Conservation (phyloP, 768 basidiomycete species). For the Tephrocybe sp. region DNA sequence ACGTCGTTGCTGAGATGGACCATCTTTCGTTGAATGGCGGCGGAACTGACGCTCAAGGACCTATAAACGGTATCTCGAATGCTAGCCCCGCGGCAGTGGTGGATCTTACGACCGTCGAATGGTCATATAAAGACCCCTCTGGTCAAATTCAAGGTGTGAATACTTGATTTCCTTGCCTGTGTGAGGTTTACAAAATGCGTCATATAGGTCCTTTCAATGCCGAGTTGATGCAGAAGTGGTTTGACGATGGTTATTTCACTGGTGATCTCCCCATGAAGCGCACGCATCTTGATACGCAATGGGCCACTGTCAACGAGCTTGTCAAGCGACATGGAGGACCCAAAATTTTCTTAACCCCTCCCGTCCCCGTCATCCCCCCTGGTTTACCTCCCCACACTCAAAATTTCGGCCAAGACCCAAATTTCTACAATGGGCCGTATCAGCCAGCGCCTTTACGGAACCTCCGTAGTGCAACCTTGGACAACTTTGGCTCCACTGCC, state of each 20-base stretch:
- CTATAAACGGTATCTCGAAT: conserved; percentile 4
- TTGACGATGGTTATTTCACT: conserved; percentile 85
- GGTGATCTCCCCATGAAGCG: conserved; percentile 84
- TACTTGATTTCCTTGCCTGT: conserved; percentile 2
- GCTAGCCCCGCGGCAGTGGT: conserved; percentile 41
- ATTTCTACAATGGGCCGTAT: conserved; percentile 52
- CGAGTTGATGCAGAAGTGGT: conserved; percentile 93
- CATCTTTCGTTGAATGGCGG: conserved; percentile 15
- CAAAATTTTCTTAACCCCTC: conserved; percentile 65
- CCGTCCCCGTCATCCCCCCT: conserved; percentile 46
- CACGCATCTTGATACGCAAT: conserved; percentile 64
- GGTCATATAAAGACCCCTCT: conserved; percentile 92
- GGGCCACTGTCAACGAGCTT: conserved; percentile 65
- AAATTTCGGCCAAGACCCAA: conserved; percentile 40
- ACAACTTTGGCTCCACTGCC: conserved; percentile 59
- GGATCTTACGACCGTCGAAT: conserved; percentile 68
- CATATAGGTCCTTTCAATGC: conserved; percentile 83
- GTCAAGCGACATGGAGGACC: conserved; percentile 48
- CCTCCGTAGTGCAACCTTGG: conserved; percentile 62
- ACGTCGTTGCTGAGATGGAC: conserved; percentile 12
- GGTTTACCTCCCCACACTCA: conserved; percentile 48
- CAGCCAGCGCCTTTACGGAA: conserved; percentile 68
- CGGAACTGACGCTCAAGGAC: conserved; percentile 17
- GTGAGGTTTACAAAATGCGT: conserved; percentile 5
- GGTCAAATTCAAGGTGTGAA: conserved; percentile 85